A percentile compares a stretch with the other conserved stretches of the same genome.
Evolutionary conservation across 106 monocot genomes (phyloP).

Genomic region (Xerophyta viscosa): DNA sequence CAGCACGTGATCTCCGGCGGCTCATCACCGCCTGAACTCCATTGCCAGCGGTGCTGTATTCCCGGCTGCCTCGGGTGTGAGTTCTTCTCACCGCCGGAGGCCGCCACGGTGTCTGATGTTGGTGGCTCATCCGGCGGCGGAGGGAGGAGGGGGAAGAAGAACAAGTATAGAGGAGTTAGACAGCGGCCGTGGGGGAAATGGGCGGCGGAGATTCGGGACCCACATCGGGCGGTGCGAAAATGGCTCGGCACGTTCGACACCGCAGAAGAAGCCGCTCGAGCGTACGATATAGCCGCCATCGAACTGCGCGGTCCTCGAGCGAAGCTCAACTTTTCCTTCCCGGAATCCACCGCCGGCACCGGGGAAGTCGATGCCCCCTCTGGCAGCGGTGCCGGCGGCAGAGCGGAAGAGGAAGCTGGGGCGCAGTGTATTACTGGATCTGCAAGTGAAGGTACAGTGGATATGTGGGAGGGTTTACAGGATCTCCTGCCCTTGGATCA

Average conservation of each 20-base stretch:
- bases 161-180: conserved; percentile 5
- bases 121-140: not conserved
- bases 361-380: not conserved
- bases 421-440: not conserved
- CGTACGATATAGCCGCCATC: conserved; percentile 8
- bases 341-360: not conserved
- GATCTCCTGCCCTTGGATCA: conserved; percentile 1
- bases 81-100: not conserved
- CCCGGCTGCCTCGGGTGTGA: not conserved
- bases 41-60: not conserved
- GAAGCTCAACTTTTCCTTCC: conserved; percentile 35
- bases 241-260: conserved; percentile 2
- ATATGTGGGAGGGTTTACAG: not conserved
- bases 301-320: conserved; percentile 35
- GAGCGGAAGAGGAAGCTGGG: not conserved
- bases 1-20: conserved; percentile 1
- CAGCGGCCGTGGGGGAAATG: conserved; percentile 4
- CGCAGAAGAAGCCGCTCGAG: conserved; percentile 1
- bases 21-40: not conserved
- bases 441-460: not conserved
- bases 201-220: conserved; percentile 8
- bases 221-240: not conserved
- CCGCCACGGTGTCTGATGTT: not conserved
- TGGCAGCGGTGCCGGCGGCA: not conserved
- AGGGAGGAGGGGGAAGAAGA: conserved; percentile 1